Conservation (phyloP, 163 green algal genomes). For the Volvox carteri region DNA sequence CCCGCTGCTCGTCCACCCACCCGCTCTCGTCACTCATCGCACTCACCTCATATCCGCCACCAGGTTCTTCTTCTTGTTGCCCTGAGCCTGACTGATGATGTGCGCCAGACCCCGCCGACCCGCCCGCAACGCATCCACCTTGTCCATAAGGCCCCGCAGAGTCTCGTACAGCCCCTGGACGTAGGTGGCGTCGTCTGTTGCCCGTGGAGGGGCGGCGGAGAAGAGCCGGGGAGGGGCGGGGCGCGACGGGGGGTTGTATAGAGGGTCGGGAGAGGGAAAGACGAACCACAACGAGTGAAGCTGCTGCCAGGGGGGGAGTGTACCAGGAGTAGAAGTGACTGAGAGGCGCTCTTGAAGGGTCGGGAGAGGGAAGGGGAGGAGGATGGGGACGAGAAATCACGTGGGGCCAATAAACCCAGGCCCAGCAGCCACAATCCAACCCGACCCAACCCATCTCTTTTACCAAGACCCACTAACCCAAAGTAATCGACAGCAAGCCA, state of each 20-base stretch:
- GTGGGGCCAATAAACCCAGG: no score
- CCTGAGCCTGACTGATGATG: constrained; percentile 20
- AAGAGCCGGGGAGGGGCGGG: neutral
- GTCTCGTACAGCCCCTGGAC: constrained; percentile 62
- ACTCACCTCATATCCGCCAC: constrained; percentile 35
- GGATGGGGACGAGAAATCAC: no score
- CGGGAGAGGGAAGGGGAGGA: neutral
- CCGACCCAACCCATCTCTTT: no score
- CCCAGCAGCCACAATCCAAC: no score
- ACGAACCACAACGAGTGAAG: no score
- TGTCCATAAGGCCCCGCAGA: constrained; percentile 59
- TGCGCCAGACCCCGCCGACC: constrained; percentile 32
- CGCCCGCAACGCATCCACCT: constrained; percentile 47
- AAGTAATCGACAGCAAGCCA: no score
- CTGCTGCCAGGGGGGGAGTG: no score
- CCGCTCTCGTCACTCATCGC: no score
- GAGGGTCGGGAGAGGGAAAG: neutral
- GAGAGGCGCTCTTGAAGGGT: neutral
- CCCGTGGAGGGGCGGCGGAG: neutral
- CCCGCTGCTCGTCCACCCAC: no score
- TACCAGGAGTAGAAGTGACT: neutral
- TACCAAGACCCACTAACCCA: no score
- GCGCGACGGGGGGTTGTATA: no score
- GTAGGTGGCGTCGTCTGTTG: constrained; percentile 66
- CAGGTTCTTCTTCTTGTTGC: constrained; percentile 30